These are phyloP conservation scores for Melanomma pulvis-pyrius DNA, from an alignment of 495 filamentous ascomycete genomes.

Conservation along the genomic window DNA sequence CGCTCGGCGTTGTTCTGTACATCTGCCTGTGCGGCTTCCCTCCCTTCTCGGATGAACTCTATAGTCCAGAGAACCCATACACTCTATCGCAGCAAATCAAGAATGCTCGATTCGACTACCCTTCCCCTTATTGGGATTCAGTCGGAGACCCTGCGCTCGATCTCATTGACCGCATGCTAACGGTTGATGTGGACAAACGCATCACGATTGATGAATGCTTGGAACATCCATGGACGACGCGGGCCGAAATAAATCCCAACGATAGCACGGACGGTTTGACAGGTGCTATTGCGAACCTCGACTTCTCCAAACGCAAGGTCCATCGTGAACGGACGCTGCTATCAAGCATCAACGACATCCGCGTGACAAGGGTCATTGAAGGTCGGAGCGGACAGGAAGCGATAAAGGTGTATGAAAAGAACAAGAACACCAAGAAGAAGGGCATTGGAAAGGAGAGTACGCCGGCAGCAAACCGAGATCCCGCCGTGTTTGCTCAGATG, in stretches of 20 bases:
- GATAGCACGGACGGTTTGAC: slow-evolving; percentile 96
- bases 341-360: slow-evolving; percentile 77
- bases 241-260: slow-evolving; percentile 49
- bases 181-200: slow-evolving; percentile 78
- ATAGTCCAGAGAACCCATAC: slow-evolving; percentile 75
- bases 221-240: slow-evolving; percentile 85
- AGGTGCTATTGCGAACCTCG: slow-evolving; percentile 75
- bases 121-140: slow-evolving; percentile 95
- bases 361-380: slow-evolving; percentile 64
- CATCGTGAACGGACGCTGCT: slow-evolving; percentile 83
- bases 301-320: slow-evolving; percentile 80
- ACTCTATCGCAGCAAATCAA: slow-evolving; percentile 90
- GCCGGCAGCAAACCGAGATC: slow-evolving; percentile 65
- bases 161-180: slow-evolving; percentile 93
- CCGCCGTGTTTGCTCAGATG: slow-evolving; percentile 76
- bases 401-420: slow-evolving; percentile 80
- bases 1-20: slow-evolving; percentile 96
- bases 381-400: slow-evolving; percentile 56
- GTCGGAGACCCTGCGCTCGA: slow-evolving; percentile 89
- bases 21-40: slow-evolving; percentile 98
- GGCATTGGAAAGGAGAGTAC: slow-evolving; percentile 56
- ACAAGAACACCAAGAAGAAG: slow-evolving; percentile 45
- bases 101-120: slow-evolving; percentile 86
- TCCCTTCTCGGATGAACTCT: slow-evolving; percentile 93
- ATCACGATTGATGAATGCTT: slow-evolving; percentile 90